These are phyloP conservation scores for Pyricularia pennisetigena DNA, from an alignment of 2,329 filamentous ascomycete species.

Conservation along the genomic window DNA sequence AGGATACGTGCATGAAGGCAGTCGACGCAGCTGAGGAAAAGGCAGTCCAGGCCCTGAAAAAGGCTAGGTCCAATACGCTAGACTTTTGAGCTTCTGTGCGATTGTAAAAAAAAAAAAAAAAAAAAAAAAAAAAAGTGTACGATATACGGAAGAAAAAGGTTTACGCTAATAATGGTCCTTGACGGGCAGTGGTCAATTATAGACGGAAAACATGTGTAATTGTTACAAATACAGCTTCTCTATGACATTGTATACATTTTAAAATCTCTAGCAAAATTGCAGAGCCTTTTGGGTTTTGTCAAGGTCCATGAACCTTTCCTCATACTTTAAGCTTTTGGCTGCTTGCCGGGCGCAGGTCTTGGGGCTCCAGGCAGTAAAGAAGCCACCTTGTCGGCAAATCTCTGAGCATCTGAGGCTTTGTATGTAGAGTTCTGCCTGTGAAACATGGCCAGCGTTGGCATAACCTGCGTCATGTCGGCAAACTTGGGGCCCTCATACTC, in stretches of 20 bases:
- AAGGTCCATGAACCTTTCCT: neutral
- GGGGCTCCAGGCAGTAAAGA: conserved; percentile 15
- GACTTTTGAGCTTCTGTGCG: neutral
- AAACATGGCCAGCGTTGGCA: conserved; percentile 21
- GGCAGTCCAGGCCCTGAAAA: conserved; percentile 29
- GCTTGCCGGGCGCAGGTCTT: neutral
- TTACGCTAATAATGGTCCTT: neutral
- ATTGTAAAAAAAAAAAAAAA: no score
- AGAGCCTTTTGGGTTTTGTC: conserved; percentile 4
- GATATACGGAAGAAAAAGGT: neutral
- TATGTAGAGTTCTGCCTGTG: conserved; percentile 23
- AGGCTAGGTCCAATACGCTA: conserved; percentile 6
- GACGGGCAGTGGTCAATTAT: neutral
- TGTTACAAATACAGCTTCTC: neutral
- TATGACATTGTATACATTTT: neutral
- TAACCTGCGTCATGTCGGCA: conserved; percentile 11
- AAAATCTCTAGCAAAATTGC: conserved; percentile 3
- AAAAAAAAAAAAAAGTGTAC: no score
- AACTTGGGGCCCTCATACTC: conserved; percentile 22
- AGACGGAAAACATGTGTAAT: neutral
- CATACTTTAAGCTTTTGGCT: neutral
- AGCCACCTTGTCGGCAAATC: conserved; percentile 20
- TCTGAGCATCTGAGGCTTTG: conserved; percentile 26
- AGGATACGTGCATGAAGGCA: conserved; percentile 42
- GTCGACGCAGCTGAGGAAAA: conserved; percentile 41